phyloP scores from a whole-genome alignment of 2,329 filamentous ascomycete genomes.

The Neonectria punicea region DNA sequence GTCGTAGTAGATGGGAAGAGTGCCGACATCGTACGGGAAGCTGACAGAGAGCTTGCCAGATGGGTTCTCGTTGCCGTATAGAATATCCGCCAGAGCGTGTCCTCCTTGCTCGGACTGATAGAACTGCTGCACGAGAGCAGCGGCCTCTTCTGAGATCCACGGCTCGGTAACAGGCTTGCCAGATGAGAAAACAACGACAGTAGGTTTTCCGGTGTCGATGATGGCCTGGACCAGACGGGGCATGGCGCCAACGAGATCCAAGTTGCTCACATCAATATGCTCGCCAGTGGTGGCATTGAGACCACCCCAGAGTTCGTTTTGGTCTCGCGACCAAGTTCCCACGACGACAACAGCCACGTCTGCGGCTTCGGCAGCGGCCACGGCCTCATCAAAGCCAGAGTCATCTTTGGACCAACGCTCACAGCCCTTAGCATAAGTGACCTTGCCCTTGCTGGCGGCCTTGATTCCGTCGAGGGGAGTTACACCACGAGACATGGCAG shows the following conservation, averaged over 20 bases:
- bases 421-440: constrained; percentile 76
- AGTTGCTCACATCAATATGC: constrained; percentile 72
- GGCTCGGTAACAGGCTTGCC: constrained; percentile 79
- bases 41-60: constrained; percentile 74
- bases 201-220: constrained; percentile 73
- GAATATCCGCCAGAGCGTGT: constrained; percentile 71
- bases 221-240: constrained; percentile 73
- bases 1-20: constrained; percentile 77
- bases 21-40: constrained; percentile 74
- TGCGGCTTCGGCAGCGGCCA: constrained; percentile 71
- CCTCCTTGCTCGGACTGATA: constrained; percentile 78
- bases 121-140: constrained; percentile 78
- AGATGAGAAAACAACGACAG: constrained; percentile 73
- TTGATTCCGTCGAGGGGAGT: constrained; percentile 77
- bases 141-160: constrained; percentile 74
- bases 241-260: constrained; percentile 78
- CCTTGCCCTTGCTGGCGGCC: constrained; percentile 65
- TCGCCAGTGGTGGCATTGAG: constrained; percentile 81
- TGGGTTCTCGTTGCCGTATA: constrained; percentile 73
- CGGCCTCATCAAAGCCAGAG: constrained; percentile 73
- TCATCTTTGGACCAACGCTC: constrained; percentile 78
- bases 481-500: constrained; percentile 71
- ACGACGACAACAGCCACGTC: constrained; percentile 80
- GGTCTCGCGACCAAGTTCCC: constrained; percentile 80
- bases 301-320: constrained; percentile 75